Evolutionary conservation across 75 land plant genomes (phyloP), one percentile per base, ranked within the genome.

Genomic region (Cryptomeria japonica): DNA sequence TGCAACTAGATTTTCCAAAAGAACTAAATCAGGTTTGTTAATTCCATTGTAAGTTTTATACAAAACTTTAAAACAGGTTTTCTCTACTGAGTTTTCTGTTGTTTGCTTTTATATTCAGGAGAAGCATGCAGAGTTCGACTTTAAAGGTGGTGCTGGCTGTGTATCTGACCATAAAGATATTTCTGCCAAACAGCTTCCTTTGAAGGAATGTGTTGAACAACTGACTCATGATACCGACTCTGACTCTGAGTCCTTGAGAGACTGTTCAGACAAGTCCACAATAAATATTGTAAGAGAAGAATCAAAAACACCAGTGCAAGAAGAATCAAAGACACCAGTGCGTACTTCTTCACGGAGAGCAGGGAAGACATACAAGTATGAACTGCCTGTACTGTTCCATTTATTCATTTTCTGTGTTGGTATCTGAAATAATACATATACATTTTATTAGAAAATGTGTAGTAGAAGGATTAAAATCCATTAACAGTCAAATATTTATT

Each of bases 91-190:
- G 38, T 75, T 44, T 83, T 15, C 75, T 31, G 47, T 70, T 75
- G 25, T 41, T 44, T 22, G 68, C 49, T 41, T 42, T 53, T n/a
- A 46, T 46, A 64, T 73, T 58, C 88, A 93, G 97, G 93, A 88
- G 55, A 92, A 91, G 87, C 89, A 91, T 86, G 53, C 87, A 44
- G 96, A 96, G 31, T 93, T 86, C 90, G 96, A 97, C 83, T 98
- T 98, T 80, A 93, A 94, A 91, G 97, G 97, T 84, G 99, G 99
- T 70, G 97, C 95, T 79, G 99, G 99, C 80, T 87, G 41, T 25
- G 19, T 88, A 39, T 19, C 55, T 91, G 85, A 28, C 31, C 38
- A 36, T 55, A 56, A 84, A 84, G 89, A 86, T 61, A 88, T 55
- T 46, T 39, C 84, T 16, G n/a, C 2, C 39, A 55, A 28, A 70